These are phyloP conservation scores for Avicennia marina DNA, from an alignment of 257 asterid species.

Conservation along the genomic window DNA sequence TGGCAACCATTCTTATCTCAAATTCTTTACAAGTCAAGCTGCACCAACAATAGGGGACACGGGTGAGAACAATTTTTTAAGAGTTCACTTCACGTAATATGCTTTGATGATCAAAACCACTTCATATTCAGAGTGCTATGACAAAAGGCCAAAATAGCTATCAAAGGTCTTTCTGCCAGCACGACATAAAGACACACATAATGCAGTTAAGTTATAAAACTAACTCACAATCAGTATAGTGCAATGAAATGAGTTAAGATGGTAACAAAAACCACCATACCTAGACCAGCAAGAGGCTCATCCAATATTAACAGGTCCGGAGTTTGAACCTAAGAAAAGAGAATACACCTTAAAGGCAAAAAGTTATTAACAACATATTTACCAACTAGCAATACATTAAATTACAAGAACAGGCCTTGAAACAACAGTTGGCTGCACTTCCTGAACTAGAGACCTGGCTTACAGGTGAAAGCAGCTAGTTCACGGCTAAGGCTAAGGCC, in stretches of 20 bases:
- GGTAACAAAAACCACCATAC: constrained; percentile 35
- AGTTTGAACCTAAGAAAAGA: constrained; percentile 68
- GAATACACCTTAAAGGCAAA: constrained; percentile 20
- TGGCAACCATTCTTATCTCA: too few species aligned
- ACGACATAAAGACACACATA: too few species aligned
- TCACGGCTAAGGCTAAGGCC: constrained; percentile 5
- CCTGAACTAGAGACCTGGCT: constrained; percentile 11
- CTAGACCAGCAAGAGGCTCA: constrained; percentile 99
- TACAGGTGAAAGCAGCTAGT: constrained; percentile 7
- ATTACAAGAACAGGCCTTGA: constrained; percentile 2
- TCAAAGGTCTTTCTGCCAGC: too few species aligned
- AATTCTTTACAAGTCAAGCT: too few species aligned
- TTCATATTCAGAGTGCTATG: too few species aligned
- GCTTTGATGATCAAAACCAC: too few species aligned
- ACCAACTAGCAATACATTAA: background rate
- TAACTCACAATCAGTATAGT: background rate
- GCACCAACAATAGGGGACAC: too few species aligned
- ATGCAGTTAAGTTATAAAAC: background rate
- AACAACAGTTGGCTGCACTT: constrained; percentile 7
- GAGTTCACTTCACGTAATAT: too few species aligned
- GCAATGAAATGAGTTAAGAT: constrained; percentile 12
- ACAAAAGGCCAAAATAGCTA: too few species aligned
- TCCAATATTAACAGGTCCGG: constrained; percentile 82
- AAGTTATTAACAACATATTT: constrained; percentile 11
- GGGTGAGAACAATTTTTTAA: too few species aligned